Percentiles rank a stretch among this genome's conserved stretches.
These are phyloP conservation scores for Aspergillus nanangensis DNA, from an alignment of 495 filamentous ascomycete genomes.

Conservation along the genomic window DNA sequence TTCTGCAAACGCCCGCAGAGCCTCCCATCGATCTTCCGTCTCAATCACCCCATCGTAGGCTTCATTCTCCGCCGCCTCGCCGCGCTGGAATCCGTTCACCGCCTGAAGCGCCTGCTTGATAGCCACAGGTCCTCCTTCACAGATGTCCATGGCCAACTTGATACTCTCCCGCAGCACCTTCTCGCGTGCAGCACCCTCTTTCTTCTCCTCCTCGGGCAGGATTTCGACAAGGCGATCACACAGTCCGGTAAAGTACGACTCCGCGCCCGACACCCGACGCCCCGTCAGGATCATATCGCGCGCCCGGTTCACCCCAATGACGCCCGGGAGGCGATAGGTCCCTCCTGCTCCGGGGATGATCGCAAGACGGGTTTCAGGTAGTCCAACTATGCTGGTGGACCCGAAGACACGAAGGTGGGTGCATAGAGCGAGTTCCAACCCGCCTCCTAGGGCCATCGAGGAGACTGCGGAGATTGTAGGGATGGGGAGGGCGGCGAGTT, in stretches of 20 bases:
- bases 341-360: slow-evolving; percentile 95
- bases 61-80: slow-evolving; percentile 65
- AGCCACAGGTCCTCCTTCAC: slow-evolving; percentile 80
- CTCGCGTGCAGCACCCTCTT: slow-evolving; percentile 52
- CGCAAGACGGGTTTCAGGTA: slow-evolving; percentile 86
- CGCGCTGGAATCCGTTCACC: slow-evolving; percentile 53
- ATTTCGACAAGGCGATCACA: slow-evolving; percentile 80
- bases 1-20: slow-evolving; percentile 79
- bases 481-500: slow-evolving; percentile 67
- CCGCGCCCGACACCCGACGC: slow-evolving; percentile 66
- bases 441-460: slow-evolving; percentile 81
- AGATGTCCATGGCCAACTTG: slow-evolving; percentile 73
- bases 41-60: slow-evolving; percentile 76
- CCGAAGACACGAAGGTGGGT: slow-evolving; percentile 82
- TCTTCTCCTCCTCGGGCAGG: slow-evolving; percentile 49
- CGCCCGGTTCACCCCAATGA: slow-evolving; percentile 73
- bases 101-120: slow-evolving; percentile 68
- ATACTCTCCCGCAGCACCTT: slow-evolving; percentile 70
- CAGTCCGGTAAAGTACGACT: slow-evolving; percentile 81
- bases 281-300: slow-evolving; percentile 85
- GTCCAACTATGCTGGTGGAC: slow-evolving; percentile 65
- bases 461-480: slow-evolving; percentile 85
- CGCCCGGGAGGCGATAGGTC: slow-evolving; percentile 72
- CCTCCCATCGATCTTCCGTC: slow-evolving; percentile 84
- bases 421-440: slow-evolving; percentile 82